Conservation (phyloP, 2,329 filamentous ascomycete genomes). For the Akanthomyces lecanii region DNA sequence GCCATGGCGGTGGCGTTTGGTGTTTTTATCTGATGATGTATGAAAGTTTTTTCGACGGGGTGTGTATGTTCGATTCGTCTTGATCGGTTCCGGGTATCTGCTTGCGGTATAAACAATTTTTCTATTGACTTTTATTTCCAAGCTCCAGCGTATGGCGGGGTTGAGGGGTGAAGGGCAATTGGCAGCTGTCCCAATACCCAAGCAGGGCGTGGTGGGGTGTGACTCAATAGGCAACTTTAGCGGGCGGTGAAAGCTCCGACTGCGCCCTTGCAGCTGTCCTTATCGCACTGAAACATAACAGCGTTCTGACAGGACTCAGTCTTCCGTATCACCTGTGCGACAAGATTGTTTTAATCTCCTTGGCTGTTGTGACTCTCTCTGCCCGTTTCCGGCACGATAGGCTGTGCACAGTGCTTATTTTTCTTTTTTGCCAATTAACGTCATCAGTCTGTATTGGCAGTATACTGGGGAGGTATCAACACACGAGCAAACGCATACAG, state of each 20-base stretch:
- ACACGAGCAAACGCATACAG: neutral
- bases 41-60: neutral
- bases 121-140: neutral
- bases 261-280: neutral
- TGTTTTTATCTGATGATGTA: neutral
- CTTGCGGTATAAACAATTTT: neutral
- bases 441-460: neutral
- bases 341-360: neutral
- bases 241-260: constrained; percentile 16
- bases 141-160: constrained; percentile 10
- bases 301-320: neutral
- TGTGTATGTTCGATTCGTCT: neutral
- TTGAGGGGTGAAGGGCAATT: constrained; percentile 8
- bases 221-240: constrained; percentile 16
- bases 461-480: too few species aligned
- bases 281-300: constrained; percentile 10
- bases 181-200: constrained; percentile 1
- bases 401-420: too few species aligned
- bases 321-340: neutral
- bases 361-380: neutral
- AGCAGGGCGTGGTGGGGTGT: constrained; percentile 9
- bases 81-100: neutral
- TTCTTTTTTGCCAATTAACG: neutral
- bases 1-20: constrained; percentile 30
- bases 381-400: neutral